Conservation (phyloP, 768 basidiomycete species). For the Infundibulicybe gibba region DNA sequence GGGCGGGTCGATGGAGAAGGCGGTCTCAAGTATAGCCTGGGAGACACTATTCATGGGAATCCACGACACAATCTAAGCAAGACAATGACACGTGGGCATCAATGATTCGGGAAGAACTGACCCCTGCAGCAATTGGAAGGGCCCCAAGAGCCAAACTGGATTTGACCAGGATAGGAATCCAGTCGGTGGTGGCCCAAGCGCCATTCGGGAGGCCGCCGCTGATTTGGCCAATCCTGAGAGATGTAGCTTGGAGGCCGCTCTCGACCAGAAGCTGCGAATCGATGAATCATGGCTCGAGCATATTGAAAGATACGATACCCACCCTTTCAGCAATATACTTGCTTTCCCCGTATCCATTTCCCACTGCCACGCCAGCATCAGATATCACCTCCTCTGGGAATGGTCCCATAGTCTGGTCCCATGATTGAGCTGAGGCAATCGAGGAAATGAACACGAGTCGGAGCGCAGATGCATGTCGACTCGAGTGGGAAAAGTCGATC, state of each 20-base stretch:
- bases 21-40: conserved; percentile 20
- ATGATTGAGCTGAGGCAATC: conserved; percentile 21
- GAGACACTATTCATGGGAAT: conserved; percentile 23
- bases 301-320: conserved; percentile 9
- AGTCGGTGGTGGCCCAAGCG: no score
- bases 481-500: conserved; percentile 22
- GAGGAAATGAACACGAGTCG: conserved; percentile 32
- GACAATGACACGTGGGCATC: not conserved
- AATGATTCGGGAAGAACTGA: conserved; percentile 13
- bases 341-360: conserved; percentile 29
- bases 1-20: conserved; percentile 13
- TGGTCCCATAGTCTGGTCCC: no score
- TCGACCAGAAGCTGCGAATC: no score
- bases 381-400: no score
- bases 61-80: conserved; percentile 20
- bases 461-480: conserved; percentile 8
- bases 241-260: conserved; percentile 19
- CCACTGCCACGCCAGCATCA: conserved; percentile 21
- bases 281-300: conserved; percentile 25
- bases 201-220: no score
- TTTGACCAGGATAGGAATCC: no score
- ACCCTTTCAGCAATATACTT: conserved; percentile 35
- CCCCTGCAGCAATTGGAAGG: conserved; percentile 28
- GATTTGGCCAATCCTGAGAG: conserved; percentile 33
- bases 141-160: no score